A percentile compares a stretch with the other conserved stretches of the same genome.
phyloP scores from a whole-genome alignment of 2,329 filamentous ascomycete genomes.

The Alternaria metachromatica region DNA sequence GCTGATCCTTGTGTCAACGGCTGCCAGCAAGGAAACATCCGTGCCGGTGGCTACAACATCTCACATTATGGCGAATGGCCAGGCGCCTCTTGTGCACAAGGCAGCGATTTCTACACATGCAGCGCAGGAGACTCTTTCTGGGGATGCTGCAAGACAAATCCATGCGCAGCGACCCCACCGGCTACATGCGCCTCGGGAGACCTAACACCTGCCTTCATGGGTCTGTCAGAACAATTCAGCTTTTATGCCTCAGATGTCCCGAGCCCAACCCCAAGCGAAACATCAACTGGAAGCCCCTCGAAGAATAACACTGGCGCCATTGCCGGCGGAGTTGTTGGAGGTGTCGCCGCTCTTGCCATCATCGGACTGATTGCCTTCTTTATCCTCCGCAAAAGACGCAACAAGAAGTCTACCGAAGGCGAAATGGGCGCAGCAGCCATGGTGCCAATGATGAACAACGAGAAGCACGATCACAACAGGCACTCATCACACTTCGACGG shows the following conservation, averaged over 20 bases:
- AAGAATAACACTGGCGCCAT: constrained; percentile 31
- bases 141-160: constrained; percentile 37
- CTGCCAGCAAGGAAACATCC: constrained; percentile 45
- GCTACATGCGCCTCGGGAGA: constrained; percentile 35
- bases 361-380: constrained; percentile 34
- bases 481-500: constrained; percentile 17
- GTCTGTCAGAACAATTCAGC: constrained; percentile 25
- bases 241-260: constrained; percentile 14
- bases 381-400: constrained; percentile 25
- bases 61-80: constrained; percentile 40
- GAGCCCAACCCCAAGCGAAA: background rate
- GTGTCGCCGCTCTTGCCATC: constrained; percentile 29
- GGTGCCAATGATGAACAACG: constrained; percentile 21
- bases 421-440: constrained; percentile 14
- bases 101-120: constrained; percentile 49
- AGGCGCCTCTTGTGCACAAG: constrained; percentile 40
- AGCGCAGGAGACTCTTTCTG: constrained; percentile 16
- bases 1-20: constrained; percentile 48
- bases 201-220: constrained; percentile 36
- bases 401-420: constrained; percentile 3
- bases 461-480: constrained; percentile 12
- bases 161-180: constrained; percentile 36
- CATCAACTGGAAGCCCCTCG: background rate
- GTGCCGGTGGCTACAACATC: constrained; percentile 42
- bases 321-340: constrained; percentile 39